Evolutionary conservation across 1,284 basidiomycete species (phyloP).

Genomic region (Cystobasidium sp.): DNA sequence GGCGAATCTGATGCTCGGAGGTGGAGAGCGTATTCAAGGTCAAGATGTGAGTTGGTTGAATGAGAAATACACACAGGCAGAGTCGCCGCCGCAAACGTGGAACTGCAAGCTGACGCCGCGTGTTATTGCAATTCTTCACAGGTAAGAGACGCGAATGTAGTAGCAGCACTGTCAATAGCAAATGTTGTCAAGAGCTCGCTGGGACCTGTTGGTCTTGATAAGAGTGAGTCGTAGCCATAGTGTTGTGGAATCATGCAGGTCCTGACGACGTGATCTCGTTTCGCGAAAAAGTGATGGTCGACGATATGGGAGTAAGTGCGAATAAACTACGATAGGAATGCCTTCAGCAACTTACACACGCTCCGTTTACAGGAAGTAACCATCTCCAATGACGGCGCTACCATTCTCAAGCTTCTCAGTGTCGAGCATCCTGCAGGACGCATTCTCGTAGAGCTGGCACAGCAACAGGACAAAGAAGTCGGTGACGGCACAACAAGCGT

Average conservation of each 20-base stretch:
- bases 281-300: constrained; percentile 73
- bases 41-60: constrained; percentile 34
- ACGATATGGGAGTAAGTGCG: constrained; percentile 86
- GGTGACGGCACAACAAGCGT: constrained; percentile 99
- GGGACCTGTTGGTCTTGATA: constrained; percentile 83
- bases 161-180: constrained; percentile 65
- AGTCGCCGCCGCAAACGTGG: not conserved
- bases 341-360: not conserved
- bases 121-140: not conserved
- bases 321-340: not conserved
- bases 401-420: constrained; percentile 89
- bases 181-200: constrained; percentile 97
- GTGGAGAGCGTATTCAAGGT: constrained; percentile 44
- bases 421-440: constrained; percentile 63
- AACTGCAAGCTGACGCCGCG: constrained; percentile 10
- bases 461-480: constrained; percentile 96
- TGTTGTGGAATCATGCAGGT: constrained; percentile 2
- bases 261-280: constrained; percentile 31
- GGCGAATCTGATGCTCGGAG: constrained; percentile 43
- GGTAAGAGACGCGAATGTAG: constrained; percentile 46
- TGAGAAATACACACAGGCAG: not conserved
- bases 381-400: constrained; percentile 99
- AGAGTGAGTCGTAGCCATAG: constrained; percentile 56
- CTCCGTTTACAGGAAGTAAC: constrained; percentile 79
- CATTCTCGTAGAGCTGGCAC: constrained; percentile 96